A percentile compares a stretch with the other conserved stretches of the same genome.
Evolutionary conservation across 2,329 filamentous ascomycete species (phyloP).

Genomic region (Scedosporium boydii): DNA sequence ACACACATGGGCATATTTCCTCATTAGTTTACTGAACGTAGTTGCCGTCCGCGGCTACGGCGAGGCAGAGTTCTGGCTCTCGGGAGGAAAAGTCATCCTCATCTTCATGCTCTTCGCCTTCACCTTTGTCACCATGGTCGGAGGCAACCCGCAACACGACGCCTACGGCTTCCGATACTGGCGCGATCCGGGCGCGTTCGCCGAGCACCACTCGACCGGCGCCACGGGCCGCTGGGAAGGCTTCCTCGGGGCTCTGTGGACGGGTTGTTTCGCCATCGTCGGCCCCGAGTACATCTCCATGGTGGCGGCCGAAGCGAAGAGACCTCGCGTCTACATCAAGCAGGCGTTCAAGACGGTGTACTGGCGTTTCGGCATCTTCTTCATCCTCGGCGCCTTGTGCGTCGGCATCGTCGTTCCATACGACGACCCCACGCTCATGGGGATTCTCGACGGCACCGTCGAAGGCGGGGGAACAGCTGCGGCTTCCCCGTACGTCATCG

Average conservation of each 20-base stretch:
- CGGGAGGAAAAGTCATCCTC: constrained; percentile 53
- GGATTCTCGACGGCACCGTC: constrained; percentile 26
- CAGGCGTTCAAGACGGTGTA: constrained; percentile 65
- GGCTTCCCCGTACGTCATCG: constrained; percentile 60
- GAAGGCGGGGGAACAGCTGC: constrained; percentile 35
- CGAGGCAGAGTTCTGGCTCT: constrained; percentile 63
- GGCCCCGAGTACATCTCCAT: constrained; percentile 60
- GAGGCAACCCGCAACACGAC: constrained; percentile 62
- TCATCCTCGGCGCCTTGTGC: constrained; percentile 54
- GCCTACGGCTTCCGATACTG: constrained; percentile 62
- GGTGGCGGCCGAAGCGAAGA: constrained; percentile 60
- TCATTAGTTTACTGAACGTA: constrained; percentile 47
- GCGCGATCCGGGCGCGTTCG: constrained; percentile 51
- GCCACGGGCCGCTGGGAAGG: constrained; percentile 59
- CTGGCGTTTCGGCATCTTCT: constrained; percentile 52
- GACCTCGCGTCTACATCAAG: constrained; percentile 54
- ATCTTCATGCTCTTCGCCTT: constrained; percentile 60
- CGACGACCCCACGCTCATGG: constrained; percentile 36
- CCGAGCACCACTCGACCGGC: constrained; percentile 36
- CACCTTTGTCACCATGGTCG: constrained; percentile 73
- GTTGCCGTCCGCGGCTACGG: constrained; percentile 58
- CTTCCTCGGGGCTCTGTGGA: constrained; percentile 58
- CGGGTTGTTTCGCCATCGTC: constrained; percentile 52
- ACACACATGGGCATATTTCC: background rate
- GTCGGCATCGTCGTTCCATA: constrained; percentile 59